Evolutionary conservation across 352 stramenopile genomes (phyloP).

Genomic region (Pythium folliculosum): DNA sequence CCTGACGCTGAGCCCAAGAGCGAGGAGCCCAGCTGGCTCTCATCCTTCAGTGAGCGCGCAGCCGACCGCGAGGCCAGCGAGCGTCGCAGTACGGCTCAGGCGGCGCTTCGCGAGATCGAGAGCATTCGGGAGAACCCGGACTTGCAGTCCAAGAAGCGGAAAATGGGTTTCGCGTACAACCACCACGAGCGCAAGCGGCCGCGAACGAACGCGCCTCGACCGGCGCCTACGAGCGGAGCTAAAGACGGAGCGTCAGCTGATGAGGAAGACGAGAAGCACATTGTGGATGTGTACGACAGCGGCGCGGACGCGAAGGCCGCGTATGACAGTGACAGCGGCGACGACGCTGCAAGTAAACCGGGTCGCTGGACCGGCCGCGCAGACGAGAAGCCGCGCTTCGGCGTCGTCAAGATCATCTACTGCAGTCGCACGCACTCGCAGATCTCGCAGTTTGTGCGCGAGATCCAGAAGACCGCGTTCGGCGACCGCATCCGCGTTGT

Average conservation of each 20-base stretch:
- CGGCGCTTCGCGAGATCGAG: conserved; percentile 57
- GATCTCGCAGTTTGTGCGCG: conserved; percentile 87
- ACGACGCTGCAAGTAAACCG: conserved; percentile 26
- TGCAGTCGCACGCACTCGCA: conserved; percentile 91
- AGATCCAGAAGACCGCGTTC: conserved; percentile 86
- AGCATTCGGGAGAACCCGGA: conserved; percentile 53
- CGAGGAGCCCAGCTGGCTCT: conserved; percentile 37
- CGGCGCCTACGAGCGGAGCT: conserved; percentile 10
- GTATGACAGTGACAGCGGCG: conserved; percentile 39
- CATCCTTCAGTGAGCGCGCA: conserved; percentile 55
- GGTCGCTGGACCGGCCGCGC: conserved; percentile 8
- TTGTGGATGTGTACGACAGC: conserved; percentile 83
- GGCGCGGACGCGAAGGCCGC: conserved; percentile 25
- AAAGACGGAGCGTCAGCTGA: neutral
- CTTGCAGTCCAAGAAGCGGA: conserved; percentile 63
- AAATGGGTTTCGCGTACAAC: conserved; percentile 62
- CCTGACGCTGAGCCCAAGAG: neutral
- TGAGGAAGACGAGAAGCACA: conserved; percentile 49
- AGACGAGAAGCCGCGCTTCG: conserved; percentile 36
- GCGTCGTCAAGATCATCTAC: conserved; percentile 86
- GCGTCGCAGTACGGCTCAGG: conserved; percentile 45
- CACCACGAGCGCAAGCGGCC: conserved; percentile 59
- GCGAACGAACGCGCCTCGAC: conserved; percentile 5
- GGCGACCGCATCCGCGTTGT: conserved; percentile 69
- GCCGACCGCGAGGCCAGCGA: conserved; percentile 42